Percentiles rank a stretch among this genome's conserved stretches.
Conservation (phyloP, 2,329 filamentous ascomycete species). For the Nemania abortiva region DNA sequence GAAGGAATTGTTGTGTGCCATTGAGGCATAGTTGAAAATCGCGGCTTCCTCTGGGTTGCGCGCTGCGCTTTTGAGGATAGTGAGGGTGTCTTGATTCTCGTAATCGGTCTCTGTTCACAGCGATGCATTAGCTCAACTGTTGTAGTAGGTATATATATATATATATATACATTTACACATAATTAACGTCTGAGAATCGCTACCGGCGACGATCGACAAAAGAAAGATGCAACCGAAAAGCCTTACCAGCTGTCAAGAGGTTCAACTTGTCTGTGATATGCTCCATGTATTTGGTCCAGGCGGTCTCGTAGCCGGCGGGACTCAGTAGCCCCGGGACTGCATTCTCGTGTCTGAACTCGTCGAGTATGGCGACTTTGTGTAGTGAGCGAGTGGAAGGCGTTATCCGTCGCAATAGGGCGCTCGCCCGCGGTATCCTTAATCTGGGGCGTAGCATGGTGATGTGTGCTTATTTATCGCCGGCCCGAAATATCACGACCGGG, state of each 20-base stretch:
- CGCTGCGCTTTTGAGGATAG: conserved; percentile 79
- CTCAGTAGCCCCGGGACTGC: conserved; percentile 79
- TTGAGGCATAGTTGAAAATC: conserved; percentile 95
- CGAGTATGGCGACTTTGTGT: conserved; percentile 62
- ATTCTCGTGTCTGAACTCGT: conserved; percentile 54
- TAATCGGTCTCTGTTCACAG: conserved; percentile 68
- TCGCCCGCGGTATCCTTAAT: conserved; percentile 64
- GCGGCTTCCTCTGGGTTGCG: conserved; percentile 82
- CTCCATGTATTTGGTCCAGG: conserved; percentile 86
- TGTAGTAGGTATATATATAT: neutral
- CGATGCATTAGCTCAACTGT: conserved; percentile 3
- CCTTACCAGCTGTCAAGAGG: conserved; percentile 75
- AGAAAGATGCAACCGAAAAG: neutral
- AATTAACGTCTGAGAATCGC: too few relatives aligned
- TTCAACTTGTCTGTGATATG: conserved; percentile 83
- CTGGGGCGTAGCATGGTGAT: conserved; percentile 65
- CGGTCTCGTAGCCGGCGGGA: conserved; percentile 75
- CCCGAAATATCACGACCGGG: conserved; percentile 20
- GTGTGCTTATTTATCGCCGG: conserved; percentile 40
- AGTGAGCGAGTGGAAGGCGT: conserved; percentile 55
- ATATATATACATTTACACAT: too few relatives aligned
- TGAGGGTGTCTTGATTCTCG: conserved; percentile 71
- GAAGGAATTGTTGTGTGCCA: conserved; percentile 91
- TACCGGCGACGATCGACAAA: too few relatives aligned
- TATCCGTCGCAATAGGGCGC: conserved; percentile 54